Base-by-base conservation (phyloP, 371 early-diverging fungal genomes). In the Lichtheimia hyalospora region DNA sequence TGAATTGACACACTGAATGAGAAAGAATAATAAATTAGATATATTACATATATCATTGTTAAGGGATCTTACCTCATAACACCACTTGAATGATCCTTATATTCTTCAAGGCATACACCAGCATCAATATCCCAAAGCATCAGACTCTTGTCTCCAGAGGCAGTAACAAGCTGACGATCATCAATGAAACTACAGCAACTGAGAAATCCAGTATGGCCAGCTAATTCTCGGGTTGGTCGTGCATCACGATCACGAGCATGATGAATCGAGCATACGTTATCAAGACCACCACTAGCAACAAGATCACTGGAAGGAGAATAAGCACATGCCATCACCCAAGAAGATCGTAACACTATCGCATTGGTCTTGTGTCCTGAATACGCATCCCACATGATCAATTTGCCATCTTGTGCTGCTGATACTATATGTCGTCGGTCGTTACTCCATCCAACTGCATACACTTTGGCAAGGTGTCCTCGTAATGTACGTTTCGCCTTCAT, bases 291-390 rank as follows among this genome's bases (percentile, higher is more conserved):
- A 73, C 96, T 96, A 44, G 97, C 97, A 24, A 96, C 97, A 74
- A 90, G 91, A 73, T 92, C 92, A 39, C 96, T 94, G 18, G 93
- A 92, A 6, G 97, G 97, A 27, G 97, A 93, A 64, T 94, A 96
- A 2, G 97, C 95, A 66, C 96, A 96, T 48, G 97, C 95, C 97
- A 97, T 97, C 61, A 97, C 97, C 97, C 97, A 97, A 14, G 96
- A 95, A 2, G 96, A 96, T 20, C 95, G 89, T 53, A 97, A 78
- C 6, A 96, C 96, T 67, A 97, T 96, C 25, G 97, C 97, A 68
- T 96, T 92, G 46, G 95, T 88, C 77, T 97, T 97, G 87, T 97
- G 96, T 57, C 95, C 93, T 46, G 95, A 89, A 68, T 91, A 94
- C 18, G 96, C 93, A 69, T 97, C 96, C 97, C 98, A 97, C 41